Evolutionary conservation across 75 land plant genomes (phyloP).

Genomic region (Cunninghamia lanceolata): DNA sequence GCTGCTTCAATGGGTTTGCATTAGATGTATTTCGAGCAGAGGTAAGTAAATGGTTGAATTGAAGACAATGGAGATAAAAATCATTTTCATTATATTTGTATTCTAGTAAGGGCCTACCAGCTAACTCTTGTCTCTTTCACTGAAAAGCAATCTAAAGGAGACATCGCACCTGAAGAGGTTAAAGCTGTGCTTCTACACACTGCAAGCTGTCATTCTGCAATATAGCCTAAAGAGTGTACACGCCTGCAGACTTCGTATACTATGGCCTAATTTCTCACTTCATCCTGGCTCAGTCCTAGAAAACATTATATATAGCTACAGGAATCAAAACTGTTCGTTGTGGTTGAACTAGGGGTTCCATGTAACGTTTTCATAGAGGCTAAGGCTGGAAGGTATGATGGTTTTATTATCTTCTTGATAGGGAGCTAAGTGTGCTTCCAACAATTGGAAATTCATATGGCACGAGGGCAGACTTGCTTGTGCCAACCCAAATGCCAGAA

Average conservation of each 20-base stretch:
- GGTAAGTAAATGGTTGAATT: slow-evolving; percentile 26
- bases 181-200: slow-evolving; percentile 88
- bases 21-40: slow-evolving; percentile 81
- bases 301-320: not conserved
- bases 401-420: not conserved
- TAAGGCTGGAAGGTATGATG: not conserved
- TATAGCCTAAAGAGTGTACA: slow-evolving; percentile 11
- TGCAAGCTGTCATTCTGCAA: slow-evolving; percentile 60
- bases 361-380: not conserved
- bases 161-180: slow-evolving; percentile 81
- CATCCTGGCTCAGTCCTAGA: not conserved
- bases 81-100: not conserved
- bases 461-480: not conserved
- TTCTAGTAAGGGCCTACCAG: not conserved
- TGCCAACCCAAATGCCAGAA: not conserved
- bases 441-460: not conserved
- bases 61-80: not conserved
- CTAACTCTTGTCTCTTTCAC: not conserved
- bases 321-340: not conserved
- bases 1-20: slow-evolving; percentile 93
- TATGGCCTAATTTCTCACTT: not conserved
- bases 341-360: not conserved
- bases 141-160: slow-evolving; percentile 74
- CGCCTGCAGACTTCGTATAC: not conserved
- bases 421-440: not conserved